These are phyloP conservation scores for Oryza officinalis DNA, from an alignment of 176 grass and related monocot genomes.

Conservation along the genomic window DNA sequence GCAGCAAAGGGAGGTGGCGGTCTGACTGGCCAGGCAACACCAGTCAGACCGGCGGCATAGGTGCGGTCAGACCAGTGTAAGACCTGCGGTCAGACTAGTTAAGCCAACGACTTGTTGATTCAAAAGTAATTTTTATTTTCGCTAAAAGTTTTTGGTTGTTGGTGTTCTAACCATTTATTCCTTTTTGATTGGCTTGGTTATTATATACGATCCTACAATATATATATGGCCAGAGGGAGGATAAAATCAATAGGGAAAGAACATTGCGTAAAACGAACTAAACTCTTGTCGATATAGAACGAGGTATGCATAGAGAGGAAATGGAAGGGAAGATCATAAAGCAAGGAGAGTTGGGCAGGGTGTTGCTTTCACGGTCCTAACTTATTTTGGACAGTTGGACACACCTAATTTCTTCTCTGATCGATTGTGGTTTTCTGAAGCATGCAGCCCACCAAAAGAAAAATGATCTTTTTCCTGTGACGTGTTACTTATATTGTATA, in stretches of 20 bases:
- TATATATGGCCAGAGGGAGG: neutral
- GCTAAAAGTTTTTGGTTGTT: too few species aligned
- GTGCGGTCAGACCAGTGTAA: too few species aligned
- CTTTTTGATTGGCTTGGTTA: too few species aligned
- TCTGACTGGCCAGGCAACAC: too few species aligned
- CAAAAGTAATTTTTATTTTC: too few species aligned
- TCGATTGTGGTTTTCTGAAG: neutral
- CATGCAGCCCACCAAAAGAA: neutral
- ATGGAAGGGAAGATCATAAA: neutral
- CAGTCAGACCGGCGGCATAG: too few species aligned
- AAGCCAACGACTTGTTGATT: too few species aligned
- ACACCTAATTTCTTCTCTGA: neutral
- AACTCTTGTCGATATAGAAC: neutral
- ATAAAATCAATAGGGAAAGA: neutral
- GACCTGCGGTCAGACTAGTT: too few species aligned
- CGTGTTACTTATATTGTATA: neutral
- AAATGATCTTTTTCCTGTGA: neutral
- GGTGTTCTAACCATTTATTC: too few species aligned
- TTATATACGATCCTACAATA: too few species aligned
- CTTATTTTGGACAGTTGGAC: neutral
- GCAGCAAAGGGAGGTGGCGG: too few species aligned
- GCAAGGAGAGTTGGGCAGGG: neutral
- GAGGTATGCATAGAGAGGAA: neutral
- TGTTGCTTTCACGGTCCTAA: constrained; percentile 13
- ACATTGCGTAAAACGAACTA: neutral